phyloP scores from a whole-genome alignment of 352 stramenopile genomes.

The Pythium aristosporum region DNA sequence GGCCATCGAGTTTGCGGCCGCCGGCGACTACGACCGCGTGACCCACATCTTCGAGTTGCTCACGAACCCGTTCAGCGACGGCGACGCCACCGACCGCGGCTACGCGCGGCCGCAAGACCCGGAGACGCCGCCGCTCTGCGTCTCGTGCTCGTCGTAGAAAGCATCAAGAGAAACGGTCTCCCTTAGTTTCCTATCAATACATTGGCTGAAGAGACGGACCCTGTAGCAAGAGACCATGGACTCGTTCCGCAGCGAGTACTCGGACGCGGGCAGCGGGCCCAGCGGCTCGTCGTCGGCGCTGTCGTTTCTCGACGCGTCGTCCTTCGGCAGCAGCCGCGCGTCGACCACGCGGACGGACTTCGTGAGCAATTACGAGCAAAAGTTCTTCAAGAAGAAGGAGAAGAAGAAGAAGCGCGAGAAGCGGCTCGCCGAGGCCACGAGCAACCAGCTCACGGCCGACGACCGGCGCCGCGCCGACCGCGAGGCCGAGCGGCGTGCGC shows the following conservation, averaged over 20 bases:
- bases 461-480: conserved; percentile 44
- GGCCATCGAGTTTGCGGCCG: conserved; percentile 78
- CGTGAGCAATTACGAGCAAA: conserved; percentile 53
- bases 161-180: conserved; percentile 16
- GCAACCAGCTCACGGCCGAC: conserved; percentile 46
- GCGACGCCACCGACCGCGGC: conserved; percentile 34
- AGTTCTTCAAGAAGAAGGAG: conserved; percentile 52
- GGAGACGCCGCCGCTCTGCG: conserved; percentile 50
- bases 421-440: conserved; percentile 34
- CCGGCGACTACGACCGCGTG: conserved; percentile 64
- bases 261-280: conserved; percentile 32
- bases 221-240: conserved; percentile 19
- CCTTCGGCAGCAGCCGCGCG: conserved; percentile 29
- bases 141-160: conserved; percentile 80
- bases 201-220: not conserved
- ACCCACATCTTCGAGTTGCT: conserved; percentile 72
- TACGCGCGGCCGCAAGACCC: conserved; percentile 58
- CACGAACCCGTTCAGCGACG: conserved; percentile 67
- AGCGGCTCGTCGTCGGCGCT: conserved; percentile 26
- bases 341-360: conserved; percentile 49
- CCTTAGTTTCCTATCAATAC: conserved; percentile 23
- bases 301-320: conserved; percentile 48
- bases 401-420: conserved; percentile 47
- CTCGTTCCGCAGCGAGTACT: conserved; percentile 49
- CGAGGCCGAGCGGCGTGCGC: conserved; percentile 45